Percentiles rank a stretch among this genome's conserved stretches.
Conservation (phyloP, 371 early-diverging fungal genomes). For the Coemansia sp. region DNA sequence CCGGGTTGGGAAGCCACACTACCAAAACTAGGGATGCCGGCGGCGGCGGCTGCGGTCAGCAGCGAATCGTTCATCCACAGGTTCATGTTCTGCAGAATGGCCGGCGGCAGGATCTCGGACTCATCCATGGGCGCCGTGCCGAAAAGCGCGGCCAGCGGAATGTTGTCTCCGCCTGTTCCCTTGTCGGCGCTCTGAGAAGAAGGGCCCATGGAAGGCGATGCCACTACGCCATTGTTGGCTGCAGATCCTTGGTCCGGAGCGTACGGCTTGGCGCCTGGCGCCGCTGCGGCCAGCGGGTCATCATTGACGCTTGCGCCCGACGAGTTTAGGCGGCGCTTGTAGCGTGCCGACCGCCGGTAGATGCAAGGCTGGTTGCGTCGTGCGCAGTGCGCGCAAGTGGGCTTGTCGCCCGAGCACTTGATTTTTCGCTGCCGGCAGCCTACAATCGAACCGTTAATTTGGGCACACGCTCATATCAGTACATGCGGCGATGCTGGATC, state of each 20-base stretch:
- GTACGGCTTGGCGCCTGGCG: not conserved
- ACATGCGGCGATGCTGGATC: not conserved
- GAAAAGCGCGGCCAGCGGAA: constrained; percentile 42
- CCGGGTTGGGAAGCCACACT: not conserved
- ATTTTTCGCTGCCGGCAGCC: constrained; percentile 49
- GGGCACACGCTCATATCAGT: not conserved
- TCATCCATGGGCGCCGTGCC: constrained; percentile 42
- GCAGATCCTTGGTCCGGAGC: constrained; percentile 5
- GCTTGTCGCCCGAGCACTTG: constrained; percentile 50
- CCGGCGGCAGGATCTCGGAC: constrained; percentile 45
- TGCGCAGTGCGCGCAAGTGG: constrained; percentile 48
- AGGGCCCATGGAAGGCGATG: not conserved
- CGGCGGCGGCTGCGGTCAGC: constrained; percentile 20
- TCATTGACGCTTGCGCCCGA: not conserved
- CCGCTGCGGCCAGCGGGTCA: not conserved
- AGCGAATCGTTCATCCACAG: constrained; percentile 50
- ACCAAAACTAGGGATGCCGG: not conserved
- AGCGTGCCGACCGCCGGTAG: constrained; percentile 49
- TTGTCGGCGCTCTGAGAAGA: constrained; percentile 5
- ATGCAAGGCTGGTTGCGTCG: constrained; percentile 50
- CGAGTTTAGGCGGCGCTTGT: constrained; percentile 36
- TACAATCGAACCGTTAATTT: constrained; percentile 10
- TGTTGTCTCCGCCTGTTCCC: constrained; percentile 15
- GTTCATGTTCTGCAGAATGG: constrained; percentile 49
- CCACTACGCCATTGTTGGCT: constrained; percentile 3